Base-by-base conservation (phyloP, 208 protist species). In the Tritrichomonas foetus region DNA sequence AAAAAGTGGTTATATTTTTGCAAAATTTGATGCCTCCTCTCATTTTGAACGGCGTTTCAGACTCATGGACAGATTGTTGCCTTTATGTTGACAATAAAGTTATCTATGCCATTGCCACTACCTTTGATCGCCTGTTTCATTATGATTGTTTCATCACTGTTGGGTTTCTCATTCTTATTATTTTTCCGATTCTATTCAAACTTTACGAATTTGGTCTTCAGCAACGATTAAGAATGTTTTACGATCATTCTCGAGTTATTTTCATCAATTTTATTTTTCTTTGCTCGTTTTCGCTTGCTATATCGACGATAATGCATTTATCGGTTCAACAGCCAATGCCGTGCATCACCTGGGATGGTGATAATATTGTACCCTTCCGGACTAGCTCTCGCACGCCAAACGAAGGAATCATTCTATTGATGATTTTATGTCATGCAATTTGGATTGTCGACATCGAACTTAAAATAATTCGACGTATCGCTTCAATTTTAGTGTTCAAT, bases 151-250 rank as follows among this genome's bases (percentile, higher is more conserved):
- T 84, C 33, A n/a, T 53, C 13, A 53, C 44, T n/a, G 25, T 84
- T 53, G 36, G 2, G 27, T 53, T 47, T 84, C n/a, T 53, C 20
- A 53, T 53, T 84, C 25, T 84, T 11, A 84, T 84, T 49, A 84
- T 84, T 53, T 84, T 84, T n/a, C 74, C 74, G 9, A 53, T 84
- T 33, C 22, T 84, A 2, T 84, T 84, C 25, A 84, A 49, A 53
- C 9, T 84, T 53, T 84, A 84, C 25, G 74, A 44, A 25, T 84
- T 53, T 84, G 74, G 74, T 84, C 5, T 84, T 22, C 74, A 84
- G 53, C 74, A 84, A n/a, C 3, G 74, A n/a, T n/a, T 84, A n/a
- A 49, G 74, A 84, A 53, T 39, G 1, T 84, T 84, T n/a, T 84
- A 84, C 44, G 74, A 84, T 20, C 20, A 27, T 53, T 22, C 74